These are phyloP conservation scores for Sonneratia alba DNA, from an alignment of 345 rosid genomes.

Conservation along the genomic window DNA sequence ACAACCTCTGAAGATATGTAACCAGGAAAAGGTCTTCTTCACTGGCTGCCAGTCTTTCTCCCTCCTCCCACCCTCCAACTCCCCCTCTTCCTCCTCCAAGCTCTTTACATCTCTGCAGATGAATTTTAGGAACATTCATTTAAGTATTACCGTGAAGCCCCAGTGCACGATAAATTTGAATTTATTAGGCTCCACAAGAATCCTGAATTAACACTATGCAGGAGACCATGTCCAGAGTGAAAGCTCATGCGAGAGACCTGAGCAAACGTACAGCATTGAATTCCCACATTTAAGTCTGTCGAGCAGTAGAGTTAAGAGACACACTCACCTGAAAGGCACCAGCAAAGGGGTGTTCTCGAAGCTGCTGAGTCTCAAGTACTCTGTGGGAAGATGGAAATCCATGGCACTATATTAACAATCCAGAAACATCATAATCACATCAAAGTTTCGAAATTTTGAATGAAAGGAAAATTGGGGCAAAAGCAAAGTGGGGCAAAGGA, in stretches of 20 bases:
- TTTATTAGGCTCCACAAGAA: background rate
- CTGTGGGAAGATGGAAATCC: background rate
- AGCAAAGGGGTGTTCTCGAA: background rate
- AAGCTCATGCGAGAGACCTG: background rate
- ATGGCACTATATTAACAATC: no score
- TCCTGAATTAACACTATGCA: background rate
- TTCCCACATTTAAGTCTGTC: background rate
- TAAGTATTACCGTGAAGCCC: no score
- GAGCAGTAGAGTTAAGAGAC: background rate
- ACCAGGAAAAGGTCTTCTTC: background rate
- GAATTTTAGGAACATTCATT: no score
- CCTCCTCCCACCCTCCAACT: no score
- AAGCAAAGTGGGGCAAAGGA: background rate
- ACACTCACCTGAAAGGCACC: background rate
- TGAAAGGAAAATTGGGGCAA: background rate
- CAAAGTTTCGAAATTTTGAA: constrained; percentile 4
- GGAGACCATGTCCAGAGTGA: background rate
- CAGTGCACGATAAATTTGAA: background rate
- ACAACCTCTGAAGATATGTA: background rate
- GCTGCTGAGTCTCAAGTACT: background rate
- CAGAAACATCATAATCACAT: background rate
- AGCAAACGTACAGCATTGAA: background rate
- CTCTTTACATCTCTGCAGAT: background rate
- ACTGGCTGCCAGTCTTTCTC: background rate
- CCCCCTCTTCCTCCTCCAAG: no score